phyloP scores from a whole-genome alignment of 78 protist species.

The Chrysochromulina parva region DNA sequence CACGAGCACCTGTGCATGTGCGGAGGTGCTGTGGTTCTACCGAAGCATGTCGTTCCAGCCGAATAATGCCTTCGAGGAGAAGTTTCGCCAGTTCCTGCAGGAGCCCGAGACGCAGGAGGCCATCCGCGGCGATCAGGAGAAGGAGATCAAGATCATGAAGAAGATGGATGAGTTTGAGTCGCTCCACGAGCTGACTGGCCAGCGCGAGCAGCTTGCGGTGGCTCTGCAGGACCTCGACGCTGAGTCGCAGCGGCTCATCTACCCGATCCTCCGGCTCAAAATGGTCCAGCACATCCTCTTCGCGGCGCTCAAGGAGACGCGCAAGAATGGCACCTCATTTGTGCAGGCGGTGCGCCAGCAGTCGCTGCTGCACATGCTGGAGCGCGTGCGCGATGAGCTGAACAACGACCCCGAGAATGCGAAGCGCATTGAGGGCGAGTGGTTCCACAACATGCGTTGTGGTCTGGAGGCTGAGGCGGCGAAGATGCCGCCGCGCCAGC shows the following conservation, averaged over 20 bases:
- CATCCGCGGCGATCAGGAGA: background rate
- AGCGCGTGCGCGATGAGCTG: background rate
- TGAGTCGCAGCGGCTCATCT: background rate
- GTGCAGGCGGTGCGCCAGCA: background rate
- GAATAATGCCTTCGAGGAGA: background rate
- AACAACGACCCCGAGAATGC: slow-evolving; percentile 12
- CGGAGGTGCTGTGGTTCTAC: too few species aligned
- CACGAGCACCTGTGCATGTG: too few species aligned
- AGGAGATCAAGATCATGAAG: background rate
- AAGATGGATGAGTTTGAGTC: background rate
- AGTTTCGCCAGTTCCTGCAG: slow-evolving; percentile 1
- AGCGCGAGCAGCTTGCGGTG: slow-evolving; percentile 13
- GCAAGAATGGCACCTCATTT: background rate
- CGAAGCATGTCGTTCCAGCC: too few species aligned
- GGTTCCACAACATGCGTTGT: background rate
- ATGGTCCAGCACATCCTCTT: background rate
- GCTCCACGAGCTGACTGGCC: slow-evolving; percentile 2
- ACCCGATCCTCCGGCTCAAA: slow-evolving; percentile 9
- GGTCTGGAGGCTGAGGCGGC: too few species aligned
- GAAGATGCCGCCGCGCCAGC: too few species aligned
- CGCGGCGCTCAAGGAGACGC: background rate
- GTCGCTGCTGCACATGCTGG: background rate
- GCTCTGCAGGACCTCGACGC: background rate
- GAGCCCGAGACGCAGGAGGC: slow-evolving; percentile 21
- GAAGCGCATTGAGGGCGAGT: background rate